phyloP scores from a whole-genome alignment of 306 rosid species.

The Citrullus colocynthis region DNA sequence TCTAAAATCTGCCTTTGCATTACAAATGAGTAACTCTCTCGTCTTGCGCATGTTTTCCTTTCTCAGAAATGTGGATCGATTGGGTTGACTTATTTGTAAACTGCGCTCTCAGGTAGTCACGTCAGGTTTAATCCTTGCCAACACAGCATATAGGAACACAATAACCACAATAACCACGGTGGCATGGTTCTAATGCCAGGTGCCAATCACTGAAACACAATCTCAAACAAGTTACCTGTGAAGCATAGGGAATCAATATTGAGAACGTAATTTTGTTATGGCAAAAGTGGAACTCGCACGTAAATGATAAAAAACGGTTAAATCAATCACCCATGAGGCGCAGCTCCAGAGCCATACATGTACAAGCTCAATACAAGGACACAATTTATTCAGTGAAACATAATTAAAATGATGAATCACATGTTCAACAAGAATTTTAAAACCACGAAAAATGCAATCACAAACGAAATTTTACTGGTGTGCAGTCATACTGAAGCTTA shows the following conservation, averaged over 20 bases:
- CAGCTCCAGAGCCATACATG: neutral
- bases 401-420: neutral
- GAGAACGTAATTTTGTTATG: neutral
- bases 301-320: neutral
- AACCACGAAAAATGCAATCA: neutral
- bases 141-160: neutral
- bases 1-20: neutral
- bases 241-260: neutral
- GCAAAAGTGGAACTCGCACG: neutral
- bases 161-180: neutral
- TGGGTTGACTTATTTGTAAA: neutral
- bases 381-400: neutral
- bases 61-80: neutral
- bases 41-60: neutral
- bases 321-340: neutral
- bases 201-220: neutral
- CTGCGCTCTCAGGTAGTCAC: neutral
- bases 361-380: neutral
- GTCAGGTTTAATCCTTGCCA: neutral
- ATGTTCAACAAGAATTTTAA: neutral
- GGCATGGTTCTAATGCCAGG: neutral
- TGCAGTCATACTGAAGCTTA: neutral
- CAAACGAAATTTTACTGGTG: neutral
- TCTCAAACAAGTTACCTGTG: neutral
- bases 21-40: neutral